Percentiles rank a stretch among this genome's conserved stretches.
phyloP scores from a whole-genome alignment of 768 basidiomycete species.

The Boletus sp. region DNA sequence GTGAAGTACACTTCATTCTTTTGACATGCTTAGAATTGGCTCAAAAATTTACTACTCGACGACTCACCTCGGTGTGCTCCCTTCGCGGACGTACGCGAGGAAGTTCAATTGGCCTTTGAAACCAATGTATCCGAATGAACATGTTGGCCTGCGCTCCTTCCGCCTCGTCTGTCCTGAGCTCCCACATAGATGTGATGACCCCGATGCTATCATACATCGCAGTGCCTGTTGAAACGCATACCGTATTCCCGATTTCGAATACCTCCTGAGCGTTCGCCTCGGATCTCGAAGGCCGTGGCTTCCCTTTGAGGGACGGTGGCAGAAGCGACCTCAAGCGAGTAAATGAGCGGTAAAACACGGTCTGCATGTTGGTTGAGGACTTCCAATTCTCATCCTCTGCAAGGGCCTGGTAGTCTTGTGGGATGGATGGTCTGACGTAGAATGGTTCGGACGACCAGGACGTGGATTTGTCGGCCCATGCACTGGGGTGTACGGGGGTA shows the following conservation, averaged over 20 bases:
- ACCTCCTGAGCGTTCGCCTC: slow-evolving; percentile 18
- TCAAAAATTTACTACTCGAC: background rate
- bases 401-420: slow-evolving; percentile 27
- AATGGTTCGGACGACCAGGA: slow-evolving; percentile 28
- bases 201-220: slow-evolving; percentile 57
- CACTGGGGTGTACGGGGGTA: slow-evolving; percentile 23
- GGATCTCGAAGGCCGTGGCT: slow-evolving; percentile 8
- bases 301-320: slow-evolving; percentile 18
- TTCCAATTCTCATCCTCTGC: slow-evolving; percentile 28
- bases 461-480: slow-evolving; percentile 26
- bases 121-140: slow-evolving; percentile 72
- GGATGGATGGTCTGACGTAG: slow-evolving; percentile 18
- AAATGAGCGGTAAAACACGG: slow-evolving; percentile 31
- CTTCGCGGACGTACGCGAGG: slow-evolving; percentile 57
- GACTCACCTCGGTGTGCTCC: slow-evolving; percentile 54
- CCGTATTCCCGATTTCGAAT: slow-evolving; percentile 63
- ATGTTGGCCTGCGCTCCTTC: slow-evolving; percentile 39
- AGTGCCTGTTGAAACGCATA: slow-evolving; percentile 50
- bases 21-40: background rate
- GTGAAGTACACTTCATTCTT: slow-evolving; percentile 80
- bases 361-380: slow-evolving; percentile 16
- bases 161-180: slow-evolving; percentile 32
- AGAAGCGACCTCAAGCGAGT: slow-evolving; percentile 15
- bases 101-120: slow-evolving; percentile 62
- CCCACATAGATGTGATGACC: slow-evolving; percentile 71